Evolutionary conservation across 23 red algal species (phyloP).

Genomic region (Gracilaria vermiculophylla): DNA sequence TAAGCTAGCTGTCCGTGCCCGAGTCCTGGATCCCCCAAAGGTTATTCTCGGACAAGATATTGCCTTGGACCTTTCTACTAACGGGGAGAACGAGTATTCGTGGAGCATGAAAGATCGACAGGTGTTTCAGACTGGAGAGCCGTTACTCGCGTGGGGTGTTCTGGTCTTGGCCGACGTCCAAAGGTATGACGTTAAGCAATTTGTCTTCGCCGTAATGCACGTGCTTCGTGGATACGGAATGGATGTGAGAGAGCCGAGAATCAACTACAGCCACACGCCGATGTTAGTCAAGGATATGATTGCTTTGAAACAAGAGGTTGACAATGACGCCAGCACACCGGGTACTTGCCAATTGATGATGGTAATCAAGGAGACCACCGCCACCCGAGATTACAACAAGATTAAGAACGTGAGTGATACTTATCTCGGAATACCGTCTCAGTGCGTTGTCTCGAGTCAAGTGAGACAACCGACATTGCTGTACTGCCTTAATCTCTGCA

Average conservation of each 20-base stretch:
- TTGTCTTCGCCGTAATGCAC: constrained; percentile 20
- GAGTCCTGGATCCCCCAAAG: constrained; percentile 43
- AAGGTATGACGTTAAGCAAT: constrained; percentile 27
- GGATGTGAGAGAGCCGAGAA: constrained; percentile 18
- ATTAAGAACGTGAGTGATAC: constrained; percentile 74
- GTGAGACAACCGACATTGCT: constrained; percentile 33
- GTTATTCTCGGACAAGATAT: constrained; percentile 30
- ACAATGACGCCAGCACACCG: constrained; percentile 8
- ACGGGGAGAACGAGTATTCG: constrained; percentile 29
- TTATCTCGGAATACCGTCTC: constrained; percentile 58
- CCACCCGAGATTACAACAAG: constrained; percentile 64
- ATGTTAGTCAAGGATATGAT: constrained; percentile 47
- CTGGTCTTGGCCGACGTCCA: constrained; percentile 38
- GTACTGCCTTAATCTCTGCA: constrained; percentile 58
- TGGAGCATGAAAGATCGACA: constrained; percentile 50
- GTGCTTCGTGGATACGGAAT: constrained; percentile 24
- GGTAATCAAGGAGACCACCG: constrained; percentile 69
- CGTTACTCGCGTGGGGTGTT: constrained; percentile 51
- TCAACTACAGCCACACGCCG: constrained; percentile 34
- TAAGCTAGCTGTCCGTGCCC: background rate
- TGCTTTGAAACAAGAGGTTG: constrained; percentile 23
- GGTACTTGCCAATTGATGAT: constrained; percentile 63
- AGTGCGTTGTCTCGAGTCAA: constrained; percentile 61
- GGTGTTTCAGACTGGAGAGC: constrained; percentile 24
- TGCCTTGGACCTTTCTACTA: constrained; percentile 15